Percentiles rank a stretch among this genome's conserved stretches.
Evolutionary conservation across 164 flowering plant species (phyloP).

Genomic region (Dillenia suffruticosa): DNA sequence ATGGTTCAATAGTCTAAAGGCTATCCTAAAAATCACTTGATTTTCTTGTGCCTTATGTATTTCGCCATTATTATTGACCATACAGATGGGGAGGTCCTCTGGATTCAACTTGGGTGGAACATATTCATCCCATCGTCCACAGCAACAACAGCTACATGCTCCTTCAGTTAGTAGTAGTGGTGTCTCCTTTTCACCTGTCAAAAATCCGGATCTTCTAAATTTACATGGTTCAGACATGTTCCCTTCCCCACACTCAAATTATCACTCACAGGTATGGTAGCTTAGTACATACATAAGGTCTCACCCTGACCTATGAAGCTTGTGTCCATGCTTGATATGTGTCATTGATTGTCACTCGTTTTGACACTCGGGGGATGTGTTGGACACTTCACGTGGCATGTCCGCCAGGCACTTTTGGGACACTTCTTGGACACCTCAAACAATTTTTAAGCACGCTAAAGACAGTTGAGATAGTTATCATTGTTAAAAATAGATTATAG

Average conservation of each 20-base stretch:
- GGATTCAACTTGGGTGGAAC: slow-evolving; percentile 80
- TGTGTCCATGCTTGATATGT: too few relatives aligned
- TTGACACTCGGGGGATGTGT: too few relatives aligned
- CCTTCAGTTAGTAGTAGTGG: slow-evolving; percentile 63
- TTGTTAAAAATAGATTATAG: too few relatives aligned
- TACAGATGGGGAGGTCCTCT: slow-evolving; percentile 72
- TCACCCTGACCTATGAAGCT: too few relatives aligned
- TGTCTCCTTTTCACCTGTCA: slow-evolving; percentile 60
- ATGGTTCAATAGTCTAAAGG: neutral
- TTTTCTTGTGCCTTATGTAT: slow-evolving; percentile 1
- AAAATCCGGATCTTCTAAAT: slow-evolving; percentile 77
- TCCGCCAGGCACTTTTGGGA: too few relatives aligned
- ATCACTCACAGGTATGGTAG: slow-evolving; percentile 64
- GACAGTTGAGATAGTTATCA: too few relatives aligned
- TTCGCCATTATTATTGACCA: neutral
- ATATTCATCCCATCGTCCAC: slow-evolving; percentile 73
- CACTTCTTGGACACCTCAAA: too few relatives aligned
- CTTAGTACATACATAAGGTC: too few relatives aligned
- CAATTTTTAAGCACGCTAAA: too few relatives aligned
- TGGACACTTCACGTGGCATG: too few relatives aligned
- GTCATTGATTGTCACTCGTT: neutral
- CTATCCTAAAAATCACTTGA: neutral
- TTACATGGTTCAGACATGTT: slow-evolving; percentile 79
- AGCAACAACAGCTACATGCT: slow-evolving; percentile 57
- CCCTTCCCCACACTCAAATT: slow-evolving; percentile 67